Evolutionary conservation across 2,329 filamentous ascomycete species (phyloP).

Genomic region (Hortaea sp.): DNA sequence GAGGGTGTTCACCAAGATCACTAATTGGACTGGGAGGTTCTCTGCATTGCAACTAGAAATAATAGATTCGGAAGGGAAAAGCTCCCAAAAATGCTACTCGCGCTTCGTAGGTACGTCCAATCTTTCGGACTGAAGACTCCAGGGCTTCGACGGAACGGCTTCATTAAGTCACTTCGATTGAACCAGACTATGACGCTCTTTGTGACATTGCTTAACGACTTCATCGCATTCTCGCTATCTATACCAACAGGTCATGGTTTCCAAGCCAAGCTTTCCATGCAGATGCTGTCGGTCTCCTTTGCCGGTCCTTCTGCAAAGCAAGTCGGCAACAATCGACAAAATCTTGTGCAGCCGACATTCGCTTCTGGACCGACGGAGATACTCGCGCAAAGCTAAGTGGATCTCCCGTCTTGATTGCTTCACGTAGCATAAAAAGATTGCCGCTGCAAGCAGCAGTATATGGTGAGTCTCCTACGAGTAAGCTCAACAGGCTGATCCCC

Average conservation of each 20-base stretch:
- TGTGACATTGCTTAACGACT: no score
- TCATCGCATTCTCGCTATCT: neutral
- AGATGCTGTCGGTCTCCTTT: conserved; percentile 17
- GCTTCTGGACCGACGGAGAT: conserved; percentile 23
- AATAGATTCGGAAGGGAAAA: no score
- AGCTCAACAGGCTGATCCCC: conserved; percentile 34
- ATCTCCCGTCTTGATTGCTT: conserved; percentile 34
- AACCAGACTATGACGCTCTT: no score
- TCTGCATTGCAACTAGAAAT: no score
- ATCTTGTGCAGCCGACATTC: conserved; percentile 23
- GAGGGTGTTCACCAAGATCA: no score
- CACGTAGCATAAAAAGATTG: conserved; percentile 33
- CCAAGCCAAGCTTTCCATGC: conserved; percentile 20
- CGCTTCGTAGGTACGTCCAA: no score
- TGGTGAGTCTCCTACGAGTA: conserved; percentile 33
- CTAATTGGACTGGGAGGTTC: no score
- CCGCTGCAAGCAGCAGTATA: conserved; percentile 28
- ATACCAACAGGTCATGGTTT: neutral
- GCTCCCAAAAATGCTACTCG: no score
- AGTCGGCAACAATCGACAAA: conserved; percentile 29
- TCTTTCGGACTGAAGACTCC: no score
- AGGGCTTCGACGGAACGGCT: no score
- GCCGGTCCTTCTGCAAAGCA: conserved; percentile 28
- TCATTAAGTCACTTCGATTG: no score
- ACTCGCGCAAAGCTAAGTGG: conserved; percentile 32